Evolutionary conservation across 2,329 filamentous ascomycete genomes (phyloP), one percentile per base, ranked within the genome.

Genomic region (Helotiales sp.): DNA sequence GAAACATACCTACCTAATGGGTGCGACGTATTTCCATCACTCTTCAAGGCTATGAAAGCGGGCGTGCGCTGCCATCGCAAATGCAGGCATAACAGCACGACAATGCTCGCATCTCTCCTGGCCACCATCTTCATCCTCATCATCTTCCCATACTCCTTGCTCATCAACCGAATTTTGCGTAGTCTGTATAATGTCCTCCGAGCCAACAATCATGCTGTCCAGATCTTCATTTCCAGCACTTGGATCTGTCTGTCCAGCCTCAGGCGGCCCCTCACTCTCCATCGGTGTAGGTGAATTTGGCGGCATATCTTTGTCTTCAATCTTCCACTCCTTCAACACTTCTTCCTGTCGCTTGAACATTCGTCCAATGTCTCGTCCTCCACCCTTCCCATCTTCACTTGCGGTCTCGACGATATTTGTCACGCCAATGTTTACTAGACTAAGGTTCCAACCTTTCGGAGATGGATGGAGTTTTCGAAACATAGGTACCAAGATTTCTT

Each of bases 351-450:
- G 80, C 67, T 78, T 85, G 71, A 97, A 96, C 91, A 97, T 96
- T 67, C 79, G 82, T 1, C 82, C 81, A 64, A 97, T 96, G 67
- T 96, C 87, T 62, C 89, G 80, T 1, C 90, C 90, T n/a, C 75
- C 77, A 29, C 76, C 74, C 57, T 79, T 77, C 29, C 75, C 63
- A 29, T 70, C 70, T 67, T 59, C 44, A 55, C 65, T 60, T 4
- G 82, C 84, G 15, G 76, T 78, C 38, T 81, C 77, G 1, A 81
- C 81, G 87, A 98, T 93, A 70, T 96, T 96, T 13, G 90, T 89
- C 7, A 90, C 92, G 46, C 91, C 93, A 22, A 98, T 77, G 63
- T 97, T 98, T 58, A 98, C 78, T 52, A 98, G 76, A 63, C 89
- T 90, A 17, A 97, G 73, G 64, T 93, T 90, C 89, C 90, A 96